These are phyloP conservation scores for Sclerotinia borealis DNA, from an alignment of 2,329 filamentous ascomycete species.

Conservation along the genomic window DNA sequence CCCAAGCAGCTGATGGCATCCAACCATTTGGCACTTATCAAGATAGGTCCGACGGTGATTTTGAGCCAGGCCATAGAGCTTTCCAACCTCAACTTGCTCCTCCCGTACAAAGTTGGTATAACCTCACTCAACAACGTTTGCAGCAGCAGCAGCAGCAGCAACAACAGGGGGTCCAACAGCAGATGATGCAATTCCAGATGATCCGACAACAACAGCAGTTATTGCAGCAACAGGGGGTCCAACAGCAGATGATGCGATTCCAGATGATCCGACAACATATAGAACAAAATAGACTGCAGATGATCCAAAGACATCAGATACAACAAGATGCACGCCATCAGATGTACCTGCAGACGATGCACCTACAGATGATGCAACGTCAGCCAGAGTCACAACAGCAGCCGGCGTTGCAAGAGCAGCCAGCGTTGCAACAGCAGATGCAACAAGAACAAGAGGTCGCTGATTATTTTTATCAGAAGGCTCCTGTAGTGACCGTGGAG, in stretches of 20 bases:
- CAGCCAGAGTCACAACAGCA: not conserved
- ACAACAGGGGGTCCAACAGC: not conserved
- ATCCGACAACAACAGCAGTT: too few relatives aligned
- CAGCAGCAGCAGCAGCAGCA: not conserved
- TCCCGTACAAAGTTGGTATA: not conserved
- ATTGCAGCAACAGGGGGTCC: not conserved
- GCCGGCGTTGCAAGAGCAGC: too few relatives aligned
- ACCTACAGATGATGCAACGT: not conserved
- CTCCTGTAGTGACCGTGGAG: not conserved
- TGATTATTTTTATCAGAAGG: not conserved
- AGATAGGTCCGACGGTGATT: not conserved
- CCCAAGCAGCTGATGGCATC: constrained; percentile 6
- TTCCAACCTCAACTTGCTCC: not conserved
- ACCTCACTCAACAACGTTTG: not conserved
- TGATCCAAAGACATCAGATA: not conserved
- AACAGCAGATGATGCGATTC: not conserved
- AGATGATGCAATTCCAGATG: not conserved
- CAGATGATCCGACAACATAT: not conserved
- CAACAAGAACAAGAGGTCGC: not conserved
- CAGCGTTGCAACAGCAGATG: not conserved
- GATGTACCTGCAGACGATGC: not conserved
- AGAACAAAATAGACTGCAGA: not conserved
- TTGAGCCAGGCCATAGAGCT: not conserved
- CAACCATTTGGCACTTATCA: constrained; percentile 3
- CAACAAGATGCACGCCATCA: not conserved